phyloP scores from a whole-genome alignment of 2,329 filamentous ascomycete genomes.

The Stachybotrys chlorohalonatus region DNA sequence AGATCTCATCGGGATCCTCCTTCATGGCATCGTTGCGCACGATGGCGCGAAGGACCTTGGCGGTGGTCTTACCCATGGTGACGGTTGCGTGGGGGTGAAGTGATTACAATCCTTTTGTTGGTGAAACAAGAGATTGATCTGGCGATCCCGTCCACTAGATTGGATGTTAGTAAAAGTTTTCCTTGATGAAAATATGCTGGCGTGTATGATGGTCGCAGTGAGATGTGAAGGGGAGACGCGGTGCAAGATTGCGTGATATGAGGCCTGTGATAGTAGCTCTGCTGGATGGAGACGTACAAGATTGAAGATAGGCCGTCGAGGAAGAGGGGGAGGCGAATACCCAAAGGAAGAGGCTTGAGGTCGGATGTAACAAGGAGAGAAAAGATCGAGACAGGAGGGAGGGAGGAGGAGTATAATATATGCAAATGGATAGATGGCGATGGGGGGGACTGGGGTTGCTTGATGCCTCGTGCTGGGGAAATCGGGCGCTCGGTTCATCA shows the following conservation, averaged over 20 bases:
- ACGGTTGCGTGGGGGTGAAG: not conserved
- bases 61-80: constrained; percentile 28
- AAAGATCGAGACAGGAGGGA: constrained; percentile 1
- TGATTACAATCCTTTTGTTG: too few species aligned
- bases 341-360: not conserved
- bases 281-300: not conserved
- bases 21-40: constrained; percentile 66
- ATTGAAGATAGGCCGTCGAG: not conserved
- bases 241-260: too few species aligned
- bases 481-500: not conserved
- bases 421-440: not conserved
- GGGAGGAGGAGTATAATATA: constrained; percentile 3
- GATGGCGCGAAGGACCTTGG: constrained; percentile 41
- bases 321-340: not conserved
- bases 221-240: too few species aligned
- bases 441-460: too few species aligned
- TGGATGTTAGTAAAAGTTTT: not conserved
- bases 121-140: too few species aligned
- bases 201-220: too few species aligned
- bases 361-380: not conserved
- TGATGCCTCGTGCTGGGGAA: not conserved
- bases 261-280: too few species aligned
- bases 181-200: too few species aligned
- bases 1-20: constrained; percentile 56
- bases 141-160: not conserved